phyloP scores from a whole-genome alignment of 208 protist genomes.

The Leishmania gerbilli region DNA sequence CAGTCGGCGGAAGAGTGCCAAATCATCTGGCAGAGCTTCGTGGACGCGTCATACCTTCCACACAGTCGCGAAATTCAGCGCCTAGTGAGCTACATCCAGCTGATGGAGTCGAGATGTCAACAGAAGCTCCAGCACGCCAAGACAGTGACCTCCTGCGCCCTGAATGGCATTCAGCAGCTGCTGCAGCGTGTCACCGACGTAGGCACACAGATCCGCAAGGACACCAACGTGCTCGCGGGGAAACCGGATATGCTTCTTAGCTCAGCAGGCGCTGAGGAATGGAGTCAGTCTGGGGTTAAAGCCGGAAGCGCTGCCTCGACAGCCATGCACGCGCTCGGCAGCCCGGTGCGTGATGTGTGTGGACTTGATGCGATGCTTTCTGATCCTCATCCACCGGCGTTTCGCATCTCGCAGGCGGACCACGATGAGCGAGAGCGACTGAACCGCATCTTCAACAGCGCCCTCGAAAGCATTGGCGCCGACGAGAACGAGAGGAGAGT shows the following conservation, averaged over 20 bases:
- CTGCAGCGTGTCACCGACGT: conserved; percentile 30
- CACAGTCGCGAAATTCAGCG: conserved; percentile 43
- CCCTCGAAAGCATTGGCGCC: conserved; percentile 24
- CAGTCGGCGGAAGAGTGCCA: conserved; percentile 30
- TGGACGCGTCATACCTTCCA: conserved; percentile 35
- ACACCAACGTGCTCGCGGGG: conserved; percentile 30
- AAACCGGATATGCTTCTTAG: conserved; percentile 11
- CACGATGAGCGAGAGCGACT: conserved; percentile 13
- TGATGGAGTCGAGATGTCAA: conserved; percentile 24
- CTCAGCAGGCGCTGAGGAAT: not conserved
- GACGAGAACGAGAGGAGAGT: not conserved
- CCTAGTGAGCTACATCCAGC: conserved; percentile 23
- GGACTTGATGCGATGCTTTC: conserved; percentile 17
- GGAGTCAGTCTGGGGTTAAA: not conserved
- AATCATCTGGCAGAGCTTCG: conserved; percentile 33
- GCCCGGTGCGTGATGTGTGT: conserved; percentile 19
- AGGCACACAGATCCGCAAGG: conserved; percentile 26
- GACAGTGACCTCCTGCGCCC: conserved; percentile 21
- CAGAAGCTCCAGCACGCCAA: conserved; percentile 35
- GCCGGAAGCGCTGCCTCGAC: not conserved
- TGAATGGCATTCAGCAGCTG: conserved; percentile 36
- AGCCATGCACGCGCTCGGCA: not conserved
- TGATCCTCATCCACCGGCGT: conserved; percentile 26
- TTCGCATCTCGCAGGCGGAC: conserved; percentile 17
- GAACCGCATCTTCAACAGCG: conserved; percentile 17